phyloP scores from a whole-genome alignment of 176 grass and related monocot genomes.

The Coix lacrymajobi region DNA sequence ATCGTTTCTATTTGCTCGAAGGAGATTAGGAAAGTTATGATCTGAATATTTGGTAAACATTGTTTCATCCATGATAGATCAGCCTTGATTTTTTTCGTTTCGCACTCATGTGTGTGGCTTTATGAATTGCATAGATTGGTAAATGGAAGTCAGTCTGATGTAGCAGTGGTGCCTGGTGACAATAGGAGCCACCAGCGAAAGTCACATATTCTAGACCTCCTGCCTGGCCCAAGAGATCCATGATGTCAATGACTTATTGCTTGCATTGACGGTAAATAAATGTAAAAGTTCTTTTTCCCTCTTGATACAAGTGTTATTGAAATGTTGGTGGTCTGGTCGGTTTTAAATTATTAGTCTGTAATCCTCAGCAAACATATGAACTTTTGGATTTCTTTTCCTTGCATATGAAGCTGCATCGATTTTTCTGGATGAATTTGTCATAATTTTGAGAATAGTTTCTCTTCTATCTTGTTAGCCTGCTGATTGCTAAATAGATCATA shows the following conservation, averaged over 20 bases:
- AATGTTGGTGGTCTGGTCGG: too few relatives aligned
- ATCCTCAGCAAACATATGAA: too few relatives aligned
- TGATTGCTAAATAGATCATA: background rate
- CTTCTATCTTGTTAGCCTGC: background rate
- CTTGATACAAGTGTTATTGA: too few relatives aligned
- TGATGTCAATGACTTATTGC: background rate
- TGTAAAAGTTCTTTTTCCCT: too few relatives aligned
- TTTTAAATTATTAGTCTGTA: too few relatives aligned
- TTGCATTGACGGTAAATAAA: too few relatives aligned
- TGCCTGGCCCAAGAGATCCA: background rate
- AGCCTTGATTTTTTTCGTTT: too few relatives aligned
- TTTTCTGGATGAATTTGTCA: background rate
- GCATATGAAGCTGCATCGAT: background rate
- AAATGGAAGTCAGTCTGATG: too few relatives aligned
- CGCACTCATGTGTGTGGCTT: too few relatives aligned
- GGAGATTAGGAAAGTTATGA: background rate
- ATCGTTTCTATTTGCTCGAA: background rate
- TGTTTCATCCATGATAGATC: background rate
- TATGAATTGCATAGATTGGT: too few relatives aligned
- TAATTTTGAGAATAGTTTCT: background rate
- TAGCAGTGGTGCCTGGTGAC: too few relatives aligned
- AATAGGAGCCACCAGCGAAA: background rate
- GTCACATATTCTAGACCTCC: background rate
- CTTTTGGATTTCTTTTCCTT: background rate
- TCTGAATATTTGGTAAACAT: background rate